Percentiles rank a stretch among this genome's conserved stretches.
phyloP scores from a whole-genome alignment of 202 grass and related monocot genomes.

The Brachypodium distachyon region DNA sequence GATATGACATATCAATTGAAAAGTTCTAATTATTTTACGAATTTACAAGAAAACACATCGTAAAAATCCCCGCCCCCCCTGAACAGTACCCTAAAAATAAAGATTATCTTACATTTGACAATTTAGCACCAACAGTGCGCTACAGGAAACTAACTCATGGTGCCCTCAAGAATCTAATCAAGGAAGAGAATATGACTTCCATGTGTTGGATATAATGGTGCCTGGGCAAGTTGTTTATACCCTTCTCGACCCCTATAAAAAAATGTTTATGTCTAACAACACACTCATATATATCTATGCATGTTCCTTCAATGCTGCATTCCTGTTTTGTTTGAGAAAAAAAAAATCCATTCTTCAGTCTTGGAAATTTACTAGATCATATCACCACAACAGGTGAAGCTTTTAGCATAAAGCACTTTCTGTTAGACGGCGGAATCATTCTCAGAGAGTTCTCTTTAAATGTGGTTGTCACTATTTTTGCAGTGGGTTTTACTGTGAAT shows the following conservation, averaged over 20 bases:
- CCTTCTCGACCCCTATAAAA: background rate
- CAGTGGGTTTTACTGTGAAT: background rate
- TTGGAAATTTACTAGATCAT: background rate
- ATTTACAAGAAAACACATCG: background rate
- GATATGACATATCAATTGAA: too few species aligned
- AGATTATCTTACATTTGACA: conserved; percentile 19
- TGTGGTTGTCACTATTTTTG: background rate
- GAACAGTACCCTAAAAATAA: background rate
- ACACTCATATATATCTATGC: background rate
- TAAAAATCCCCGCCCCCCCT: background rate
- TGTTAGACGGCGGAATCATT: background rate
- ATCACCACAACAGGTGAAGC: background rate
- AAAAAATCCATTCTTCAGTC: background rate
- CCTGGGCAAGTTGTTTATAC: background rate
- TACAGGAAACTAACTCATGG: conserved; percentile 16
- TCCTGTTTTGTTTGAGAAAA: background rate
- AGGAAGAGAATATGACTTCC: conserved; percentile 18
- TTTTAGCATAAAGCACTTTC: background rate
- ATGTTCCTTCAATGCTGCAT: conserved; percentile 1
- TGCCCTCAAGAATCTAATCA: conserved; percentile 25
- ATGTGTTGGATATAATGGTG: conserved; percentile 33
- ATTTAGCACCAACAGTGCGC: conserved; percentile 4
- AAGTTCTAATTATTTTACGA: too few species aligned
- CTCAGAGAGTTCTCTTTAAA: background rate
- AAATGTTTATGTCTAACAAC: background rate